phyloP scores from a whole-genome alignment of 2,329 filamentous ascomycete species.

The Cercospora nicotianae region DNA sequence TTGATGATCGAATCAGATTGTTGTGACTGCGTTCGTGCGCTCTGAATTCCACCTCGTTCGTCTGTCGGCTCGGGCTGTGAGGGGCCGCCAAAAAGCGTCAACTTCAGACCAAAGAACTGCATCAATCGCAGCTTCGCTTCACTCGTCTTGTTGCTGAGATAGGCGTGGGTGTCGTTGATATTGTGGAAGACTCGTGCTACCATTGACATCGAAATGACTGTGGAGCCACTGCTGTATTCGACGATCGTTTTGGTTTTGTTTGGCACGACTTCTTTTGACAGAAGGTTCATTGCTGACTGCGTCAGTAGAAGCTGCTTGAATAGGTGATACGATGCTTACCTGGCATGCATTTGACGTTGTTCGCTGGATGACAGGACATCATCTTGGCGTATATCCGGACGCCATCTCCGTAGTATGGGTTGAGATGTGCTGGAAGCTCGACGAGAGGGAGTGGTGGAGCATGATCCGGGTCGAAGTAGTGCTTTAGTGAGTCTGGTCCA shows the following conservation, averaged over 20 bases:
- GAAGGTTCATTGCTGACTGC: conserved; percentile 20
- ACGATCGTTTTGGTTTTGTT: conserved; percentile 53
- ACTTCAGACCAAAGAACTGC: conserved; percentile 60
- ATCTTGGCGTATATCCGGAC: conserved; percentile 66
- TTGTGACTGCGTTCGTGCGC: conserved; percentile 46
- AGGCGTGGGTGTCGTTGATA: conserved; percentile 55
- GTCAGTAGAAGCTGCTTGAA: neutral
- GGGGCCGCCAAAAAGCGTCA: conserved; percentile 58
- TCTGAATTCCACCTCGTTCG: conserved; percentile 55
- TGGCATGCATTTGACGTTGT: conserved; percentile 66
- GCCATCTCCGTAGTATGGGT: conserved; percentile 58
- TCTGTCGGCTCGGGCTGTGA: conserved; percentile 59
- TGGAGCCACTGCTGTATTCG: conserved; percentile 64
- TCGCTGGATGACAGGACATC: conserved; percentile 64
- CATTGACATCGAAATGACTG: conserved; percentile 61
- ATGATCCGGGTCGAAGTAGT: conserved; percentile 61
- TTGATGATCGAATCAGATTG: conserved; percentile 51
- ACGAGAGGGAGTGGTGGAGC: conserved; percentile 61
- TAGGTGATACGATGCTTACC: conserved; percentile 39
- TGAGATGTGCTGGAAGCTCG: conserved; percentile 58
- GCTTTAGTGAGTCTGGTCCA: conserved; percentile 56
- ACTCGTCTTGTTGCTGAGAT: conserved; percentile 60
- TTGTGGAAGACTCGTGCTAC: conserved; percentile 54
- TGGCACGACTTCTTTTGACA: conserved; percentile 19
- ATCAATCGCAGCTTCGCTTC: conserved; percentile 56